Evolutionary conservation across 805 yeast species (phyloP).

Genomic region (Cyberlindnera lachancei): DNA sequence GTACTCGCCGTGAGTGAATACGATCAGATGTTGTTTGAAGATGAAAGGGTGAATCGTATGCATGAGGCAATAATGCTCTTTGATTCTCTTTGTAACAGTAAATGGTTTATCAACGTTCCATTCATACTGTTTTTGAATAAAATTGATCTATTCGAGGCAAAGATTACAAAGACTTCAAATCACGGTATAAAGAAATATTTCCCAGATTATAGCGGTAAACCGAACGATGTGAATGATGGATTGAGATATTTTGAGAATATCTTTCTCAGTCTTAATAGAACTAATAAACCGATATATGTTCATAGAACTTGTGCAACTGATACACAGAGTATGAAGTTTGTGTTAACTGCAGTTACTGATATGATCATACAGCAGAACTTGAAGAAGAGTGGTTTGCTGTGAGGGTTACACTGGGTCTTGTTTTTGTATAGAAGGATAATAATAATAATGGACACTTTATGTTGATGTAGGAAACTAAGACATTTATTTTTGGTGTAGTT

Average conservation of each 20-base stretch:
- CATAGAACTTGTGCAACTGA: slow-evolving; percentile 97
- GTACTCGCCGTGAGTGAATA: slow-evolving; percentile 88
- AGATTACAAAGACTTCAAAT: slow-evolving; percentile 58
- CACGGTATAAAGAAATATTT: slow-evolving; percentile 64
- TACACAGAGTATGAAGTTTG: slow-evolving; percentile 80
- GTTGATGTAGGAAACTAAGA: too few relatives aligned
- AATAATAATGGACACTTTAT: too few relatives aligned
- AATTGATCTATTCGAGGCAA: slow-evolving; percentile 70
- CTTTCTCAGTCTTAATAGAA: slow-evolving; percentile 55
- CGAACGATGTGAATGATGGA: slow-evolving; percentile 59
- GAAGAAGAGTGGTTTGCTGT: slow-evolving; percentile 59
- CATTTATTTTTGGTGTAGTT: too few relatives aligned
- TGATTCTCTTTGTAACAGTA: slow-evolving; percentile 74
- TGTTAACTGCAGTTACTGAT: slow-evolving; percentile 88
- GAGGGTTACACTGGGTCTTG: too few relatives aligned
- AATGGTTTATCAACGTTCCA: slow-evolving; percentile 81
- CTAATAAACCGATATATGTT: slow-evolving; percentile 71
- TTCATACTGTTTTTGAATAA: slow-evolving; percentile 86
- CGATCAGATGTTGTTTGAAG: slow-evolving; percentile 88
- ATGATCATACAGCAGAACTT: slow-evolving; percentile 78
- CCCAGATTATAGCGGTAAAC: slow-evolving; percentile 68
- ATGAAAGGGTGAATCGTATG: slow-evolving; percentile 82
- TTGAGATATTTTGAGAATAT: slow-evolving; percentile 61
- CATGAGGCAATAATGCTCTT: slow-evolving; percentile 82
- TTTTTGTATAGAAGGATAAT: background rate